Evolutionary conservation across 2,329 filamentous ascomycete species (phyloP).

Genomic region (Pseudogymnoascus sp.): DNA sequence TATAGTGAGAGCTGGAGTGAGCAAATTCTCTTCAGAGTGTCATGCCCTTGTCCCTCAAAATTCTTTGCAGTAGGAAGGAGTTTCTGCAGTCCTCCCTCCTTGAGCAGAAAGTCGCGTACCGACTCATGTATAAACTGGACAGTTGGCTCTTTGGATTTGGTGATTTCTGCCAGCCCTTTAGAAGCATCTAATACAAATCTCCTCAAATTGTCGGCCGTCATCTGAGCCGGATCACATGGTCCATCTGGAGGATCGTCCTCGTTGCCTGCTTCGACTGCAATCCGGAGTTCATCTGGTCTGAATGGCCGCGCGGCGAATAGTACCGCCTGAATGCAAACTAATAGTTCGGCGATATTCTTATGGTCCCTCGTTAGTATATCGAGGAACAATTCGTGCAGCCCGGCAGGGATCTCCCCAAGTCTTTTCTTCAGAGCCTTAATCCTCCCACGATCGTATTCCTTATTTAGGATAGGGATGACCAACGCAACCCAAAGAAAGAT

Average conservation of each 20-base stretch:
- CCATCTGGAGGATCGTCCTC: constrained; percentile 13
- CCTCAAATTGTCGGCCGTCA: constrained; percentile 24
- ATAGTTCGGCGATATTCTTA: constrained; percentile 32
- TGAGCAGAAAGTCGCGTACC: constrained; percentile 33
- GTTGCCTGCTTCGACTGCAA: constrained; percentile 30
- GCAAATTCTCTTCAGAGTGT: constrained; percentile 26
- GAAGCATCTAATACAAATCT: constrained; percentile 32
- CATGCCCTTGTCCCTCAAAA: constrained; percentile 17
- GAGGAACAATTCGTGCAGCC: constrained; percentile 40
- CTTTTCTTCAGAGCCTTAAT: constrained; percentile 20
- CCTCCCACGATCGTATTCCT: constrained; percentile 27
- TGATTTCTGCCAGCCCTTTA: constrained; percentile 35
- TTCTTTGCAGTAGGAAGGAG: constrained; percentile 27
- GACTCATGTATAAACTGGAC: constrained; percentile 37
- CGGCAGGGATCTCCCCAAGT: constrained; percentile 32
- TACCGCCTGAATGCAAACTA: constrained; percentile 43
- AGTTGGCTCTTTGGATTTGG: constrained; percentile 21
- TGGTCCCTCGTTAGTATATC: constrained; percentile 43
- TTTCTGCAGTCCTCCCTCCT: constrained; percentile 27
- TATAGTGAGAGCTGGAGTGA: constrained; percentile 19
- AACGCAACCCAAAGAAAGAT: constrained; percentile 24
- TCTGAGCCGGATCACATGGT: constrained; percentile 15
- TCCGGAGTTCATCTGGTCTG: constrained; percentile 36
- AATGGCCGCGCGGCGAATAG: constrained; percentile 40
- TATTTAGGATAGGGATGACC: constrained; percentile 33